These are phyloP conservation scores for Annulohypoxylon bovei DNA, from an alignment of 495 filamentous ascomycete genomes.

Conservation along the genomic window DNA sequence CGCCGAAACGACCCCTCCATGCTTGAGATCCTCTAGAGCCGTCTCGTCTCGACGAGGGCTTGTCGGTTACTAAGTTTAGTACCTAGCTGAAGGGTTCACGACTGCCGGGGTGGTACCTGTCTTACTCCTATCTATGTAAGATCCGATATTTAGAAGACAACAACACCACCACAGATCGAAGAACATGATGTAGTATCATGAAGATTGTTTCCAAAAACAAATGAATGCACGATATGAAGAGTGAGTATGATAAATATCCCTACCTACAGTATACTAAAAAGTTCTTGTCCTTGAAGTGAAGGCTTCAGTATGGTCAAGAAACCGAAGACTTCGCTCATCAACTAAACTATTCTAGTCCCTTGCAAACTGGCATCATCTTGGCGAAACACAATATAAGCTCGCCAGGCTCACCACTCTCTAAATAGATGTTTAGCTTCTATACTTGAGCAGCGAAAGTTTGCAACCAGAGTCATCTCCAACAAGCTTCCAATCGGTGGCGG, in stretches of 20 bases:
- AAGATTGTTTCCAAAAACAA: too few relatives aligned
- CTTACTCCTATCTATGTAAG: background rate
- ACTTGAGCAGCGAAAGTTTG: background rate
- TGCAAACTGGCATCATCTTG: background rate
- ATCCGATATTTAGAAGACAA: background rate
- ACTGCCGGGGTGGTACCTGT: slow-evolving; percentile 13
- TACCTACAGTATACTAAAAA: too few relatives aligned
- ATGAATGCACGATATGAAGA: background rate
- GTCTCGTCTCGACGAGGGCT: slow-evolving; percentile 13
- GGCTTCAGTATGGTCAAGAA: background rate
- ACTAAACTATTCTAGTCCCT: background rate
- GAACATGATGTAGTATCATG: background rate
- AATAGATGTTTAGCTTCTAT: background rate
- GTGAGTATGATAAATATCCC: too few relatives aligned
- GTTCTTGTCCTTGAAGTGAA: background rate
- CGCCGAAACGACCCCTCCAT: slow-evolving; percentile 8
- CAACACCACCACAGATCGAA: background rate
- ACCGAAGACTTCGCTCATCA: background rate
- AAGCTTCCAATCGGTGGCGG: background rate
- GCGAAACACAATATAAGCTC: background rate
- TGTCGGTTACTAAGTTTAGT: slow-evolving; percentile 35
- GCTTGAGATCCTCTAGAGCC: slow-evolving; percentile 6
- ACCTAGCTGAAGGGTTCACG: slow-evolving; percentile 28
- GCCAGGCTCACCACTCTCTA: background rate
- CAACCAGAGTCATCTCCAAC: background rate